These are phyloP conservation scores for Nakataea oryzae DNA, from an alignment of 2,329 filamentous ascomycete genomes.

Conservation along the genomic window DNA sequence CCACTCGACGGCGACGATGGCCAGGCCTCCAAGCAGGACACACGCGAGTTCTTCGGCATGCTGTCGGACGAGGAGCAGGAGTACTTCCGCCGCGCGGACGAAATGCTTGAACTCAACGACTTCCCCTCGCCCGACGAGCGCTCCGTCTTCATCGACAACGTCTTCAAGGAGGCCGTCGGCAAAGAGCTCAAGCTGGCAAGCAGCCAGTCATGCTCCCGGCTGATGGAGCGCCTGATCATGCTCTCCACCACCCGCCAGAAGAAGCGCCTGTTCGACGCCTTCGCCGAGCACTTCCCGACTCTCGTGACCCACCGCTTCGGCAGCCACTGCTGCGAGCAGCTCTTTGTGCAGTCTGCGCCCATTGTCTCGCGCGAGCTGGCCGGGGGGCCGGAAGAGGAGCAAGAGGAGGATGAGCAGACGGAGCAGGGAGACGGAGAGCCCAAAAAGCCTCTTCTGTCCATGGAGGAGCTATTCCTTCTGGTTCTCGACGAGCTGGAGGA, in stretches of 20 bases:
- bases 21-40: background rate
- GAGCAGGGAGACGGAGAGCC: conserved; percentile 29
- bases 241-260: conserved; percentile 71
- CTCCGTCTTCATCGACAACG: conserved; percentile 62
- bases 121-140: conserved; percentile 70
- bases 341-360: conserved; percentile 77
- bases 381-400: conserved; percentile 26
- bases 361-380: conserved; percentile 65
- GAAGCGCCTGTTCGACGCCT: conserved; percentile 77
- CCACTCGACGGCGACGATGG: conserved; percentile 13
- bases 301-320: conserved; percentile 93
- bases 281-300: conserved; percentile 76
- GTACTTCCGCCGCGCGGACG: conserved; percentile 85
- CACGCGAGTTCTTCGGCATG: conserved; percentile 78
- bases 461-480: conserved; percentile 78
- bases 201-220: conserved; percentile 86
- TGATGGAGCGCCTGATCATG: conserved; percentile 86
- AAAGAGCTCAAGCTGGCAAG: conserved; percentile 95
- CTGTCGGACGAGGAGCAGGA: conserved; percentile 89
- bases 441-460: conserved; percentile 44
- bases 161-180: conserved; percentile 76
- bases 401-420: conserved; percentile 28
- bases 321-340: conserved; percentile 90
- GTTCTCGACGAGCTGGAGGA: conserved; percentile 83
- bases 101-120: conserved; percentile 81